Percentiles rank a stretch among this genome's conserved stretches.
phyloP scores from a whole-genome alignment of 2,329 filamentous ascomycete genomes.

The Aspergillus versicolor region DNA sequence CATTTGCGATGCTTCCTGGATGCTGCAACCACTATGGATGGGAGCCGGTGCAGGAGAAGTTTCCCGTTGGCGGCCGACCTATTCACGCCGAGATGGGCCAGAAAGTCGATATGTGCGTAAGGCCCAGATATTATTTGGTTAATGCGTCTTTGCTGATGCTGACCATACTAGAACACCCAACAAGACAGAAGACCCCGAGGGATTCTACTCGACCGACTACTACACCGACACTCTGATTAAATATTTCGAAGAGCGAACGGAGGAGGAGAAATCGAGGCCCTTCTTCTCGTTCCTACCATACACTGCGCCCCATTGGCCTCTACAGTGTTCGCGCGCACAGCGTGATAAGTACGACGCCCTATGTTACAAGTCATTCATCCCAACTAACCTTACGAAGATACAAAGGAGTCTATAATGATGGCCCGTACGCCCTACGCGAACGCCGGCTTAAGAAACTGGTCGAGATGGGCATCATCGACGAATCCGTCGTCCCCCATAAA shows the following conservation, averaged over 20 bases:
- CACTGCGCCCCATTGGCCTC: conserved; percentile 55
- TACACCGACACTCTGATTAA: conserved; percentile 29
- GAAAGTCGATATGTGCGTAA: conserved; percentile 11
- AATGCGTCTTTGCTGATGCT: not conserved
- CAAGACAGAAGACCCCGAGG: conserved; percentile 12
- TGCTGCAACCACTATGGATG: conserved; percentile 37
- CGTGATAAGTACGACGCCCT: not conserved
- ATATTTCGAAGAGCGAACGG: conserved; percentile 30
- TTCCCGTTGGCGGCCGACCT: conserved; percentile 4
- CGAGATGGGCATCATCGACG: conserved; percentile 32
- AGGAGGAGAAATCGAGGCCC: conserved; percentile 39
- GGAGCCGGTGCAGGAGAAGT: conserved; percentile 21
- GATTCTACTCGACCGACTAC: conserved; percentile 34
- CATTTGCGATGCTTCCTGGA: conserved; percentile 30
- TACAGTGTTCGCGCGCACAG: conserved; percentile 49
- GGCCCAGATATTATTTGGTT: conserved; percentile 15
- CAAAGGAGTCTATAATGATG: conserved; percentile 51
- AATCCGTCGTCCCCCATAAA: conserved; percentile 43
- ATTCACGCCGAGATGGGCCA: conserved; percentile 11
- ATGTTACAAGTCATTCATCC: too few relatives aligned
- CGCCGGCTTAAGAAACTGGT: conserved; percentile 46
- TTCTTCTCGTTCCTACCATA: conserved; percentile 53
- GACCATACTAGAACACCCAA: not conserved
- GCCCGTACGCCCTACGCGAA: conserved; percentile 48
- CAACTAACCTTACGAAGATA: conserved; percentile 37